phyloP scores from a whole-genome alignment of 2,329 filamentous ascomycete genomes.

The Byssoonygena ceratinophila region DNA sequence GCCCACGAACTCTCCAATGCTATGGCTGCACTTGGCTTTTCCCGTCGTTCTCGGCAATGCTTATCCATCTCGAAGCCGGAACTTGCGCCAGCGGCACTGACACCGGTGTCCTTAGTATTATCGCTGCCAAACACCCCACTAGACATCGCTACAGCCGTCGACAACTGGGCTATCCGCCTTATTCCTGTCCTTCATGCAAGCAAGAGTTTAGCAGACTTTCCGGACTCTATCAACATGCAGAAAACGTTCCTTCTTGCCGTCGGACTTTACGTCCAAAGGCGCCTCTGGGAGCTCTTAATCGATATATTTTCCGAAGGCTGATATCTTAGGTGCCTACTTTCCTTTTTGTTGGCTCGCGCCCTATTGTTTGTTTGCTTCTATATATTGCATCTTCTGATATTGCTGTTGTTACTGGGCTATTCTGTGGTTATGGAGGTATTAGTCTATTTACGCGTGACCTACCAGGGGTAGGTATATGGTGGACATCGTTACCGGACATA shows the following conservation, averaged over 20 bases:
- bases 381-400: too few relatives aligned
- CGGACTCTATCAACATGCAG: conserved; percentile 20
- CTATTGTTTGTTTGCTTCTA: background rate
- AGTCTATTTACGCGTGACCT: too few relatives aligned
- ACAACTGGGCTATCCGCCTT: conserved; percentile 5
- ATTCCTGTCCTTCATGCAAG: conserved; percentile 17
- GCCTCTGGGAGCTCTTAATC: background rate
- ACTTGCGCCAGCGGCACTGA: conserved; percentile 16
- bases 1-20: conserved; percentile 15
- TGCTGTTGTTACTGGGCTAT: too few relatives aligned
- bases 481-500: too few relatives aligned
- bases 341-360: background rate
- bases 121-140: background rate
- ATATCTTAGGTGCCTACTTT: background rate
- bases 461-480: too few relatives aligned
- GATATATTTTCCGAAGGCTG: background rate
- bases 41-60: conserved; percentile 19
- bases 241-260: conserved; percentile 11
- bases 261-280: background rate
- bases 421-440: too few relatives aligned
- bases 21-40: conserved; percentile 19
- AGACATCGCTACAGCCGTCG: background rate
- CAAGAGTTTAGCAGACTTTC: conserved; percentile 15
- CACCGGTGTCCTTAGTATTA: background rate
- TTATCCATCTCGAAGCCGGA: conserved; percentile 22